Base-by-base conservation (phyloP, 495 filamentous ascomycete genomes). In the Penicillium arizonense region DNA sequence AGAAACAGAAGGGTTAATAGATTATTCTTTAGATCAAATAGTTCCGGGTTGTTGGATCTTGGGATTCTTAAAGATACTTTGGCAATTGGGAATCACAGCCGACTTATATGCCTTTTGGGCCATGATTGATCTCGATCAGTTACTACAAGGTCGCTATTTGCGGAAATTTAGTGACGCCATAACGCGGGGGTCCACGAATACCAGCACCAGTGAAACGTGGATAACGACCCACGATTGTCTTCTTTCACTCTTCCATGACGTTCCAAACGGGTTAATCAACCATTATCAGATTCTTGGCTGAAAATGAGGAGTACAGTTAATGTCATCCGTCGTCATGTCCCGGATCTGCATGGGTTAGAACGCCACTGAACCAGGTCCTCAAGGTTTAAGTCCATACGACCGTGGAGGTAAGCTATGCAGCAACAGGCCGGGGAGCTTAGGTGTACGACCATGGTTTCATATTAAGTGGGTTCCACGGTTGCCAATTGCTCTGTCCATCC, bases 241-340 rank as follows among this genome's bases (percentile, higher is more conserved):
- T 5, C 21, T 35, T 42, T 35, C 28, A 9, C 43, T 16, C 7
- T 42, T 33, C 51, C 55, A 67, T 67, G 64, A 67, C 61, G 64
- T 67, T 18, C 47, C 18, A 44, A 38, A 43, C 43, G 52, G 10
- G 34, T 9, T 45, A 38, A 16, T 3, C 36, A 49, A 40, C 34
- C 30, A 23, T 21, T 34, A 48, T 18, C 24, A 13, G 9, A 7
- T 30, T 44, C 48, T 33, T 47, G 40, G 45, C 36, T 18, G 14
- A 11, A 33, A 36, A 44, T 33, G 26, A 43, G 13, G 11, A 39
- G 34, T 47, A n/a, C 53, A 45, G 18, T 39, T 28, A 41, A 47
- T 59, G 62, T 59, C 56, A 55, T 62, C 39, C 14, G 35, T 51
- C 53, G 55, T 62, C 58, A 56, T 62, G 44, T 46, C 45, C 52